Evolutionary conservation across 345 rosid species (phyloP).

Genomic region (Heritiera littoralis): DNA sequence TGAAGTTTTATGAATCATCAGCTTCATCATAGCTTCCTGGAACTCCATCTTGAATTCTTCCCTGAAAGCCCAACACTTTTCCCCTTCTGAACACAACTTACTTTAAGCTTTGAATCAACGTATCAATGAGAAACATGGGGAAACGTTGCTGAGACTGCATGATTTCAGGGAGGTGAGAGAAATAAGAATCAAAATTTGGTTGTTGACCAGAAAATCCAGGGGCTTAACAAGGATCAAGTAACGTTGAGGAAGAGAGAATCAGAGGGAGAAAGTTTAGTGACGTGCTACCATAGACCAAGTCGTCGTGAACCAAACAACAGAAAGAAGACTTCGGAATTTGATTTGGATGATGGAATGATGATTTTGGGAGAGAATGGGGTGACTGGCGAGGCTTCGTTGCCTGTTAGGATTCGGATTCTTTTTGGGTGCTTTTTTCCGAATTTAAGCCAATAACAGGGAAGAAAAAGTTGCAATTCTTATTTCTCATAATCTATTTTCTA

Average conservation of each 20-base stretch:
- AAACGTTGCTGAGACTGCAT: constrained; percentile 26
- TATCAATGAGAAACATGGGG: background rate
- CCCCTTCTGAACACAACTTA: background rate
- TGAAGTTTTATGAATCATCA: constrained; percentile 34
- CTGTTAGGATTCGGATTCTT: constrained; percentile 7
- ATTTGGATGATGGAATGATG: constrained; percentile 7
- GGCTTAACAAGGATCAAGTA: background rate
- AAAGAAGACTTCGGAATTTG: background rate
- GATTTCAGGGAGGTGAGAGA: background rate
- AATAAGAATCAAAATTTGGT: background rate
- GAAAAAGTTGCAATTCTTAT: background rate
- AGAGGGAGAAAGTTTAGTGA: background rate
- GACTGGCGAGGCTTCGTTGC: background rate
- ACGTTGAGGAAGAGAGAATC: constrained; percentile 2
- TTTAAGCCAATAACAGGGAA: background rate
- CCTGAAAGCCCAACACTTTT: background rate
- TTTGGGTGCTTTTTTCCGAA: background rate
- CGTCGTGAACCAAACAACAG: background rate
- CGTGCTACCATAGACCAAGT: constrained; percentile 15
- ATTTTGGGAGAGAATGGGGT: background rate
- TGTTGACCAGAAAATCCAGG: background rate
- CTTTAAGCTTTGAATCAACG: constrained; percentile 3
- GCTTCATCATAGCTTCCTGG: constrained; percentile 47
- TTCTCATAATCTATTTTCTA: background rate
- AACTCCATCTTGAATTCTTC: constrained; percentile 39